Percentiles rank a stretch among this genome's conserved stretches.
Evolutionary conservation across 2,329 filamentous ascomycete genomes (phyloP).

Genomic region (Scorias spongiosa): DNA sequence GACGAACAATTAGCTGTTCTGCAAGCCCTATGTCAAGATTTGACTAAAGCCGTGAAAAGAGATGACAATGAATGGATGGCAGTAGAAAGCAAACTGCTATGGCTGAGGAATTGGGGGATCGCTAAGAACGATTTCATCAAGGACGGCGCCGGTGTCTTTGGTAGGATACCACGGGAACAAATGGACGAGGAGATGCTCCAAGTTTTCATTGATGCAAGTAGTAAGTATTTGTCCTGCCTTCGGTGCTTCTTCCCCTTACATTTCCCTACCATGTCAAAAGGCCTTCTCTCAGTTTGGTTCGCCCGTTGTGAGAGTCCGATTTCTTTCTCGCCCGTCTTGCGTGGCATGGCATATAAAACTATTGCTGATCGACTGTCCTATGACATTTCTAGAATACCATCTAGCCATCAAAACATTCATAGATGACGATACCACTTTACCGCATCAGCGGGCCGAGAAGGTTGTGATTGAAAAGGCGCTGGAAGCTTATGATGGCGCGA

Average conservation of each 20-base stretch:
- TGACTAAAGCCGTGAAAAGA: constrained; percentile 35
- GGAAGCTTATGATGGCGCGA: constrained; percentile 64
- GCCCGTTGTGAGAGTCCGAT: no score
- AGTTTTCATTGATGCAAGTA: constrained; percentile 37
- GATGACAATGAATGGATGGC: constrained; percentile 51
- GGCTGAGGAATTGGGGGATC: constrained; percentile 59
- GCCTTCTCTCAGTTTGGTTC: not conserved
- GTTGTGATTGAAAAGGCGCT: constrained; percentile 50
- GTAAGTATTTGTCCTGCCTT: constrained; percentile 12
- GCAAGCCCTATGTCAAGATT: constrained; percentile 40
- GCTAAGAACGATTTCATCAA: constrained; percentile 21
- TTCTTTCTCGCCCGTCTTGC: no score
- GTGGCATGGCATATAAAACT: no score
- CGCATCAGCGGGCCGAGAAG: constrained; percentile 31
- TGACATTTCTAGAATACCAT: constrained; percentile 35
- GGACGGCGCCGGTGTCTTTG: constrained; percentile 35
- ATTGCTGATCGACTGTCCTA: no score
- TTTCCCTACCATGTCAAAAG: not conserved
- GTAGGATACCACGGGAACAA: constrained; percentile 42
- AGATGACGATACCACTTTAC: constrained; percentile 33
- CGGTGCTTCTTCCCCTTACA: not conserved
- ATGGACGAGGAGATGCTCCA: constrained; percentile 61
- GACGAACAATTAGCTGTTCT: constrained; percentile 49
- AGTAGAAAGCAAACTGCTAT: constrained; percentile 50
- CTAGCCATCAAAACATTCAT: constrained; percentile 43